Evolutionary conservation across 148 eudicot species (phyloP).

Genomic region (Selenicereus undatus): DNA sequence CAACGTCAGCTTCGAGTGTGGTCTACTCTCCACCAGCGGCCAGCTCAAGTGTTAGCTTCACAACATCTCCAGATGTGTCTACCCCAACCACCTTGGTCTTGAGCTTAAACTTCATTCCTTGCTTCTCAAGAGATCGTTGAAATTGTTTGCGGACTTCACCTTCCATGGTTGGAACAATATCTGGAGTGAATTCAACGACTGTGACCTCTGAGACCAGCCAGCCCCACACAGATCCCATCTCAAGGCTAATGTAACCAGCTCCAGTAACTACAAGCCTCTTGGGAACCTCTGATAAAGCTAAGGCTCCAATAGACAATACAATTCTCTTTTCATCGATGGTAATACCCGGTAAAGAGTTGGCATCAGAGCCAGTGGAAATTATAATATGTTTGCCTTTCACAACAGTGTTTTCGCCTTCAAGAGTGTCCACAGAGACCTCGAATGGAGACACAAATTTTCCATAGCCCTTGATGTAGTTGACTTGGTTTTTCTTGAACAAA

Average conservation of each 20-base stretch:
- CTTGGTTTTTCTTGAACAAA: conserved; percentile 93
- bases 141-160: conserved; percentile 85
- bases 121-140: conserved; percentile 90
- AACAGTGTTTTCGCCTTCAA: conserved; percentile 63
- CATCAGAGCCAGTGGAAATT: conserved; percentile 91
- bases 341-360: conserved; percentile 76
- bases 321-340: conserved; percentile 86
- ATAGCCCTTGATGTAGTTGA: conserved; percentile 81
- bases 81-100: conserved; percentile 88
- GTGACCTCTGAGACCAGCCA: conserved; percentile 90
- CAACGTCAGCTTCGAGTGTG: conserved; percentile 81
- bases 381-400: conserved; percentile 87
- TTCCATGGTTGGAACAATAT: conserved; percentile 93
- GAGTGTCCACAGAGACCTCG: conserved; percentile 75
- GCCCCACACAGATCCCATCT: conserved; percentile 97
- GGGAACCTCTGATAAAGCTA: conserved; percentile 71
- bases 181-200: conserved; percentile 80
- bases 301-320: conserved; percentile 75
- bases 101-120: conserved; percentile 89
- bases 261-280: conserved; percentile 83
- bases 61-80: conserved; percentile 54
- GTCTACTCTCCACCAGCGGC: conserved; percentile 73
- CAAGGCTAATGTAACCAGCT: conserved; percentile 93
- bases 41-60: conserved; percentile 72
- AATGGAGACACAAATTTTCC: conserved; percentile 80